A percentile compares a stretch with the other conserved stretches of the same genome.
phyloP scores from a whole-genome alignment of 2,329 filamentous ascomycete species.

The Diaporthe sp. region DNA sequence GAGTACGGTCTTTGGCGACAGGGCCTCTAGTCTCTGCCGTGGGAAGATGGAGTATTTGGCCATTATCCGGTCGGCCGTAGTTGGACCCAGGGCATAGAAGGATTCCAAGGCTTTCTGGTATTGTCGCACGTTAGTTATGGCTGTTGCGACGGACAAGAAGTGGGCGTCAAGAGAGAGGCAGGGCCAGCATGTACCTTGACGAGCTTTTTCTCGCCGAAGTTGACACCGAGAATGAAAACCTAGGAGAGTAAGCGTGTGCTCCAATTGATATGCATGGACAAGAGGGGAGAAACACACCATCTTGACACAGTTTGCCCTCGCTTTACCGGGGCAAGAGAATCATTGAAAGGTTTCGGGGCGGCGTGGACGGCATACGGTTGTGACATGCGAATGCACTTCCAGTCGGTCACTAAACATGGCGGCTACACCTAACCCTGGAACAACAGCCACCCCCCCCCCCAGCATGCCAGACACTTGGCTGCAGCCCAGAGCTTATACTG shows the following conservation, averaged over 20 bases:
- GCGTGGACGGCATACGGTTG: not conserved
- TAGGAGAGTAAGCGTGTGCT: constrained; percentile 50
- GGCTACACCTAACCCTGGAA: not conserved
- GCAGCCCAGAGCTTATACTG: constrained; percentile 1
- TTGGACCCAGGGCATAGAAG: constrained; percentile 88
- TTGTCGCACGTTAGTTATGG: constrained; percentile 38
- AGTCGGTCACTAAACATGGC: not conserved
- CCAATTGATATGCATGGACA: not conserved
- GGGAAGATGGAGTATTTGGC: constrained; percentile 92
- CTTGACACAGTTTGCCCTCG: constrained; percentile 44
- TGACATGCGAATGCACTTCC: constrained; percentile 3
- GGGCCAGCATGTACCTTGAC: constrained; percentile 75
- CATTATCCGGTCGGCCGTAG: constrained; percentile 80
- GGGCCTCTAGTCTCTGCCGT: constrained; percentile 80
- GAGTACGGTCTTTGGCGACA: constrained; percentile 83
- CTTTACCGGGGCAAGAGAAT: constrained; percentile 43
- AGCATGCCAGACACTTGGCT: not conserved
- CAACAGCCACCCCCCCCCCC: not conserved
- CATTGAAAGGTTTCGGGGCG: constrained; percentile 18
- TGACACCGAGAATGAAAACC: constrained; percentile 90
- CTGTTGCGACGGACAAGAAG: constrained; percentile 25
- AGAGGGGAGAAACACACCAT: constrained; percentile 43
- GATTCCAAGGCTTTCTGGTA: constrained; percentile 79
- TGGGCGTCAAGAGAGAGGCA: constrained; percentile 35
- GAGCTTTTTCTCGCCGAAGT: constrained; percentile 86